Evolutionary conservation across 345 rosid species (phyloP).

Genomic region (Clausena lansium): DNA sequence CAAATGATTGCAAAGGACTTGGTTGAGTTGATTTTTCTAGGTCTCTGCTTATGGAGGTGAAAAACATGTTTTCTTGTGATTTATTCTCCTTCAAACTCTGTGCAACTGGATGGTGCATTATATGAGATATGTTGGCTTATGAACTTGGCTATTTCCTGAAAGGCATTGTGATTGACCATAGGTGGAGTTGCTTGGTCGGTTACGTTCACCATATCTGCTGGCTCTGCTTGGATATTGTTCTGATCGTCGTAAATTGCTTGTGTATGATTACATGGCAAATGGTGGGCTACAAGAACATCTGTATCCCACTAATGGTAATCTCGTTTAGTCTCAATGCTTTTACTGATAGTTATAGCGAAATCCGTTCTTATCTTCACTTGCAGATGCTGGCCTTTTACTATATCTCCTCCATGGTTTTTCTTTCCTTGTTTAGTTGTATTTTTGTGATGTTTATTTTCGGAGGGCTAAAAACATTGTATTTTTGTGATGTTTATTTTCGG

Average conservation of each 20-base stretch:
- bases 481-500: not conserved
- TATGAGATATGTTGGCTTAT: not conserved
- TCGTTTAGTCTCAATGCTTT: not conserved
- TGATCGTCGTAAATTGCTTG: conserved; percentile 64
- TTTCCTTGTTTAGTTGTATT: not conserved
- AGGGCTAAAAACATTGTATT: not conserved
- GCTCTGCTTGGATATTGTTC: conserved; percentile 82
- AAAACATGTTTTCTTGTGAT: not conserved
- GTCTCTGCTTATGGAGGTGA: not conserved
- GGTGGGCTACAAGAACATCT: conserved; percentile 88
- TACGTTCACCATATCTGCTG: conserved; percentile 68
- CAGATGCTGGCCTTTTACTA: not conserved
- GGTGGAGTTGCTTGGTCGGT: conserved; percentile 85
- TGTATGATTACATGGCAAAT: conserved; percentile 82
- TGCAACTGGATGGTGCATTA: not conserved
- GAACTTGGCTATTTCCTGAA: conserved; percentile 8
- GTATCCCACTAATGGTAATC: conserved; percentile 60
- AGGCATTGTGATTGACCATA: conserved; percentile 22
- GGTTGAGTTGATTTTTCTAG: not conserved
- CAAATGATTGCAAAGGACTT: not conserved
- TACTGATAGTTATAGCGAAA: not conserved
- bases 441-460: not conserved
- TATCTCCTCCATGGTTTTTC: not conserved
- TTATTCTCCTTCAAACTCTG: not conserved
- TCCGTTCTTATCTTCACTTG: not conserved